Base-by-base conservation (phyloP, 768 basidiomycete genomes). In the Baorangia bicolor region DNA sequence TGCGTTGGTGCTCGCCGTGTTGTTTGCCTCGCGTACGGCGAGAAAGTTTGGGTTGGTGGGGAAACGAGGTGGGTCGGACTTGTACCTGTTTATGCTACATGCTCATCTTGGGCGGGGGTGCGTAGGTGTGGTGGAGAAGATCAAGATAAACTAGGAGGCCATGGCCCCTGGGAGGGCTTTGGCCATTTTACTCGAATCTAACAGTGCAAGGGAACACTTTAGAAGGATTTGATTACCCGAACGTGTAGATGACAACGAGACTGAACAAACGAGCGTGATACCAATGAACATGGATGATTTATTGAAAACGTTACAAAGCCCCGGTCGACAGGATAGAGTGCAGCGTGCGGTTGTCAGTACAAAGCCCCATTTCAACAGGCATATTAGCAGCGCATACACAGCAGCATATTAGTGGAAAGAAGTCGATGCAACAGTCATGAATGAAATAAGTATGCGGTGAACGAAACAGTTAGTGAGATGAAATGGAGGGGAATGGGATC, bases 21-120 rank as follows among this genome's bases (percentile, higher is more conserved):
- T 92, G 38, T 94, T 94, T 61, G 69, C 78, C 1, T 77, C 77
- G 31, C 77, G 92, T 35, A 81, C 89, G 2, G 75, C 82, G 41
- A 86, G 81, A 74, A 90, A 86, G 61, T 88, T 87, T 62, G 73
- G 74, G 16, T 59, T 62, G 39, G 37, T 55, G 21, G 58, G 56
- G 21, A 55, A 49, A 49, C 61, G 30, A 51, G 59, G 70, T 71
- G 46, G 18, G 60, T 27, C 5, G 45, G 30, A 3, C 27, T 18
- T 10, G 10, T 2, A 11, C 11, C 0, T 35, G 8, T 38, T 20
- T 31, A 4, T 9, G n/a, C 18, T 28, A 2, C 13, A 11, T 35
- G 13, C 42, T 55, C 49, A 49, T 49, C 33, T 12, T 34, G 23
- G 18, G 12, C 38, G 4, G 10, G 23, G 25, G 16, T 5, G 5